phyloP scores from a whole-genome alignment of 805 yeast species.

The Pichia ethanolica region DNA sequence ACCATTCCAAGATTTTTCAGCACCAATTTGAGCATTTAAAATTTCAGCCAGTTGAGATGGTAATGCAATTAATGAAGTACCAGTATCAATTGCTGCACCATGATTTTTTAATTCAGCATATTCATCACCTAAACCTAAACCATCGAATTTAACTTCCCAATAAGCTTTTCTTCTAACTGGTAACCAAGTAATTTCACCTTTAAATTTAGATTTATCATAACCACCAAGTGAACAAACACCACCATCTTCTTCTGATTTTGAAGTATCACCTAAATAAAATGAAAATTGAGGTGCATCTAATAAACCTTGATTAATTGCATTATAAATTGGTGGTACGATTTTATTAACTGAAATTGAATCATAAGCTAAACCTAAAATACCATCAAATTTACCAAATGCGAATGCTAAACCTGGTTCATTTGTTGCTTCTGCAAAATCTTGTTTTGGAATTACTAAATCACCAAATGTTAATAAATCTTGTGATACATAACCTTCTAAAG shows the following conservation, averaged over 20 bases:
- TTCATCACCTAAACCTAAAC: constrained; percentile 87
- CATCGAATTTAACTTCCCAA: constrained; percentile 96
- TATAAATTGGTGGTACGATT: constrained; percentile 90
- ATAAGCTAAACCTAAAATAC: constrained; percentile 92
- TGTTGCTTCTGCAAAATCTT: constrained; percentile 96
- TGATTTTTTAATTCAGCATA: constrained; percentile 71
- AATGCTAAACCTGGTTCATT: constrained; percentile 96
- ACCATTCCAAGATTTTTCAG: constrained; percentile 95
- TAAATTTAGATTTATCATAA: constrained; percentile 63
- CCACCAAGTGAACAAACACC: constrained; percentile 97
- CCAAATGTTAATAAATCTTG: constrained; percentile 79
- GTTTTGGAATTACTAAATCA: constrained; percentile 74
- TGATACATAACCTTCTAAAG: constrained; percentile 86
- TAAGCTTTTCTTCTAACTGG: constrained; percentile 99
- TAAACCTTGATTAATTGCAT: constrained; percentile 74
- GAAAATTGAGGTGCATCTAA: constrained; percentile 82
- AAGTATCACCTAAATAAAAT: constrained; percentile 79
- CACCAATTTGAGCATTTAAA: constrained; percentile 92
- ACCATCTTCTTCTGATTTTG: constrained; percentile 62
- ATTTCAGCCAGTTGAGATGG: constrained; percentile 96
- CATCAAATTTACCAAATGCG: constrained; percentile 98
- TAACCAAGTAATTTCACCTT: constrained; percentile 87
- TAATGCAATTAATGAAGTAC: constrained; percentile 91
- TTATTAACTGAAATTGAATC: constrained; percentile 83
- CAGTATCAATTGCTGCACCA: constrained; percentile 98